Conservation (phyloP, 306 rosid genomes). For the Adenanthera pavonina region DNA sequence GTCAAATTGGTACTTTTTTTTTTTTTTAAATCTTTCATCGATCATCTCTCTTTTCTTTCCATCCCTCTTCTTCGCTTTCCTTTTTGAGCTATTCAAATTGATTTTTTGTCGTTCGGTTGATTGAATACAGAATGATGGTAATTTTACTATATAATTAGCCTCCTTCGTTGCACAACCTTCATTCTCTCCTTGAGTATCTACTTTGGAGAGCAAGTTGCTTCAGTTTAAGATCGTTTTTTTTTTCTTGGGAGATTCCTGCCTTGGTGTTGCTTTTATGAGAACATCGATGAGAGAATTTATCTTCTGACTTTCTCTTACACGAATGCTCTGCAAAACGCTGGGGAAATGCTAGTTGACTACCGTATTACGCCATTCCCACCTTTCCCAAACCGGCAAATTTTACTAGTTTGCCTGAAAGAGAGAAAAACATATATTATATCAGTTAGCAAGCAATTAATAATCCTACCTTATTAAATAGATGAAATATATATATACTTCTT, state of each 20-base stretch:
- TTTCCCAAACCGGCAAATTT: not conserved
- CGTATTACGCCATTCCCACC: not conserved
- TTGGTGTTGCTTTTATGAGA: not conserved
- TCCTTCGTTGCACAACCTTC: not conserved
- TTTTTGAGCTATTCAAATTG: conserved; percentile 1
- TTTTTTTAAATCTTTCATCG: not conserved
- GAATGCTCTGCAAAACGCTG: not conserved
- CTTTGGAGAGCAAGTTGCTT: not conserved
- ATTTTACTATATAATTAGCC: not conserved
- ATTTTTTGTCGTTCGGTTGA: not conserved
- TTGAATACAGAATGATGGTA: not conserved
- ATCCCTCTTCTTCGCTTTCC: not conserved
- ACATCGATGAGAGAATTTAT: not conserved
- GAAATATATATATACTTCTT: not conserved
- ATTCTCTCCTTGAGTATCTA: conserved; percentile 1
- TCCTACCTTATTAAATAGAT: not conserved
- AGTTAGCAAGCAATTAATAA: not conserved
- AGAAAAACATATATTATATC: not conserved
- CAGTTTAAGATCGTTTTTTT: not conserved
- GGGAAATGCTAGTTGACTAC: not conserved
- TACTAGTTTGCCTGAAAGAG: not conserved
- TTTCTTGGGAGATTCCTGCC: not conserved
- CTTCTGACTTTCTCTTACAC: not conserved
- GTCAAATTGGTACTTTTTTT: not conserved
- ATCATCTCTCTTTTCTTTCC: not conserved